Base-by-base conservation (phyloP, 2,329 filamentous ascomycete genomes). In the Botrytis tulipae region DNA sequence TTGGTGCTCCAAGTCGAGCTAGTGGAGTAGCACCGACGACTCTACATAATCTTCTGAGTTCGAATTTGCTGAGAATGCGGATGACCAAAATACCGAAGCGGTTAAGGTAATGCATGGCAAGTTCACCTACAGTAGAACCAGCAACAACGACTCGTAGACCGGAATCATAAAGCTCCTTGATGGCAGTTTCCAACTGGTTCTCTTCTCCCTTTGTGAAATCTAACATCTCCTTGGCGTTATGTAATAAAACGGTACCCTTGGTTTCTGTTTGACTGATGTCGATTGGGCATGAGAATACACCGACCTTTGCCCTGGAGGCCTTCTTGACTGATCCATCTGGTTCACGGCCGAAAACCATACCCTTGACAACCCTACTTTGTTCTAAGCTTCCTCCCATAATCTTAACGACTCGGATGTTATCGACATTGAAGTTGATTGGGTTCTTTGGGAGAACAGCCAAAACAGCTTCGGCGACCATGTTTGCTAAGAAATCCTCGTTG, bases 201-300 rank as follows among this genome's bases (percentile, higher is more conserved):
- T 99, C 96, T 85, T 99, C 96, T 76, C 96, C 97, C 86, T 95
- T 97, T 80, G 94, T 97, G 85, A 98, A 99, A 82, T 98, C 92
- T 82, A 98, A 88, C 93, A 99, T 98, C 85, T 99, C 96, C 86
- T 98, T 93, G 74, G 95, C 95, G 82, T 97, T 99, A 85, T 99
- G 94, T 80, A 99, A 85, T 70, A 99, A 88, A 62, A 99, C 96
- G 18, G 96, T 99, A 68, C 97, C 97, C 88, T 99, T 99, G 80
- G 96, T 99, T 86, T 99, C 96, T 59, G 97, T 99, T 86, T 98
- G 95, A 81, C 92, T 94, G 82, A 89, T 94, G 83, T 99, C 96
- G 83, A 99, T 94, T 57, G 96, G 92, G 85, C 96, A 99, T 78
- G 94, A 96, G 87, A 92, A 99, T 74, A 99, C 95, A 77, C 92